phyloP scores from a whole-genome alignment of 129 eudicot species.

The Oenanthe sinensis region DNA sequence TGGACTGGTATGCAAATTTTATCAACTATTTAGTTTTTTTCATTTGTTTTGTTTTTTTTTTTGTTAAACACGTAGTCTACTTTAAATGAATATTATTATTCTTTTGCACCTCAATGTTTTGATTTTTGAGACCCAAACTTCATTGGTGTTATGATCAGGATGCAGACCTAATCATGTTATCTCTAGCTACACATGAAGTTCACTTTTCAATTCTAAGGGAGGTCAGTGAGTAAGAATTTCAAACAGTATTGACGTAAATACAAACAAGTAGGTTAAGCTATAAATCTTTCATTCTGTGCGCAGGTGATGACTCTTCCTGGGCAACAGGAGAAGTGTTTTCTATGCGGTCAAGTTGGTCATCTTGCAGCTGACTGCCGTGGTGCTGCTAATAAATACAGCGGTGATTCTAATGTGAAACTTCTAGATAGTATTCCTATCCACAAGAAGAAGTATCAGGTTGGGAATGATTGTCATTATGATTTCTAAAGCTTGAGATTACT shows the following conservation, averaged over 20 bases:
- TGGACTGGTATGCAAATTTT: slow-evolving; percentile 56
- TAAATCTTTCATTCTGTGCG: not conserved
- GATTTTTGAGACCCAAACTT: slow-evolving; percentile 4
- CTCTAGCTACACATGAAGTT: slow-evolving; percentile 96
- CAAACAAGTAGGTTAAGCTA: not conserved
- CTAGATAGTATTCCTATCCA: slow-evolving; percentile 50
- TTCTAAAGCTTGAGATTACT: not conserved
- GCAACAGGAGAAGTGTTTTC: slow-evolving; percentile 90
- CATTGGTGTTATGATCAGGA: slow-evolving; percentile 39
- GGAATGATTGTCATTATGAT: slow-evolving; percentile 2
- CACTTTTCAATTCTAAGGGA: slow-evolving; percentile 94
- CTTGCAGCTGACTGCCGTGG: slow-evolving; percentile 90
- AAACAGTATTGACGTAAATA: not conserved
- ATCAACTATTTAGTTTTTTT: not conserved
- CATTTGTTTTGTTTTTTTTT: slow-evolving; percentile 9
- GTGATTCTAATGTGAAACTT: slow-evolving; percentile 32
- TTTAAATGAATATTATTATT: not conserved
- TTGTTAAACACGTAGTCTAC: slow-evolving; percentile 2
- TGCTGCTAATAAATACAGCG: slow-evolving; percentile 16
- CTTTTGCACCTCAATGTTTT: not conserved
- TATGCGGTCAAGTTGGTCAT: slow-evolving; percentile 88
- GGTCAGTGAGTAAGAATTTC: slow-evolving; percentile 42
- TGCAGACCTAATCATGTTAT: slow-evolving; percentile 94
- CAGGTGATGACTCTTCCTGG: slow-evolving; percentile 83
- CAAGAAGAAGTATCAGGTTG: slow-evolving; percentile 95